Evolutionary conservation across 257 asterid species (phyloP), one percentile per base, ranked within the genome.

Genomic region (Agastache rugosa): DNA sequence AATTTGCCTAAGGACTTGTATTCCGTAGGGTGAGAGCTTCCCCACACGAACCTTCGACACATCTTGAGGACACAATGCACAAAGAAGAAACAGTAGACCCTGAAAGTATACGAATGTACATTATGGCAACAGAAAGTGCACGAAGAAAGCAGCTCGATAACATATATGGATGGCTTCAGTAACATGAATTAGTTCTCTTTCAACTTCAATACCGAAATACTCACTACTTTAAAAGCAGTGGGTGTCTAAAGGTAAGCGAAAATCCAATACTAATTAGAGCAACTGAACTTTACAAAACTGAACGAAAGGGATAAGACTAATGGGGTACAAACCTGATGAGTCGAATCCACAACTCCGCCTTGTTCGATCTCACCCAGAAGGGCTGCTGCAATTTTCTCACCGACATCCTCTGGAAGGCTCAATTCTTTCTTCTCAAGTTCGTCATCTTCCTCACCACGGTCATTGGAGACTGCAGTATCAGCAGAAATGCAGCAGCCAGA

Each of bases 321-420:
- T 8, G 34, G 19, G 47, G 17, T 44, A 73, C 85, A 74, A n/a
- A 92, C 99, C 97, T 92, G 97, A 75, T 95, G 99, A 67, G 91
- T 89, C 19, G 99, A 92, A 88, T 92, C 99, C 39, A 95, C 97
- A 8, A 95, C 96, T n/a, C 97, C 99, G 9, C 98, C 97, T 78
- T 90, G 93, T 76, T 92, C 90, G 73, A 95, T 88, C 88, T 92
- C 96, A 44, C 71, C 77, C 34, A 95, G 80, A 54, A 95, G 83
- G 15, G 74, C 67, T 22, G 85, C 79, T 41, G 98, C 97, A 50
- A 87, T 81, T 76, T 87, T 80, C 84, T 80, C 90, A 44, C 98
- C 98, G 11, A 85, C 62, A 35, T 87, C 94, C 39, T 68, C 96
- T 1, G 99, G 91, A 35, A 90, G 93, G 67, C 79, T 84, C 75